Evolutionary conservation across 2,329 filamentous ascomycete genomes (phyloP).

Genomic region (Trichoderma arundinaceum): DNA sequence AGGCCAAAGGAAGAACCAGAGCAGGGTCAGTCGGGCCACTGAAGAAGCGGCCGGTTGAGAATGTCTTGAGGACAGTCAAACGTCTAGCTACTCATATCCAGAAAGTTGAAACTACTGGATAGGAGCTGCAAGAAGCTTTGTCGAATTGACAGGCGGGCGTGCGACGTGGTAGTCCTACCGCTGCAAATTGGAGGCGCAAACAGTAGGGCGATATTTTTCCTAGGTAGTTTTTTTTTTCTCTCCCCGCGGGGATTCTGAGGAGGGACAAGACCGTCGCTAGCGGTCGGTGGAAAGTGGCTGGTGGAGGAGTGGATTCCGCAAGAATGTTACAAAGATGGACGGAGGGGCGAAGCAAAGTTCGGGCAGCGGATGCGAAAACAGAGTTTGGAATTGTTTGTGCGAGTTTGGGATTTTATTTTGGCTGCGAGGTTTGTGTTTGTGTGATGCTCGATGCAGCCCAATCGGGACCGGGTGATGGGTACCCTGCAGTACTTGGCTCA

Average conservation of each 20-base stretch:
- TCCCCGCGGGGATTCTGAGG: slow-evolving; percentile 12
- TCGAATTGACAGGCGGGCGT: slow-evolving; percentile 11
- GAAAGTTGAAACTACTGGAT: not conserved
- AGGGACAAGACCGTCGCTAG: slow-evolving; percentile 1
- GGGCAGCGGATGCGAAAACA: slow-evolving; percentile 6
- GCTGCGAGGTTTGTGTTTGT: slow-evolving; percentile 27
- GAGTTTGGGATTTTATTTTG: slow-evolving; percentile 20
- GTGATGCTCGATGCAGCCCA: slow-evolving; percentile 24
- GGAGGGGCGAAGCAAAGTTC: not conserved
- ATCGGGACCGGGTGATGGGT: slow-evolving; percentile 12
- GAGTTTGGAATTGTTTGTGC: slow-evolving; percentile 23
- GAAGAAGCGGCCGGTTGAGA: slow-evolving; percentile 30
- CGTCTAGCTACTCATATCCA: slow-evolving; percentile 35
- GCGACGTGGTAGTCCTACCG: not conserved
- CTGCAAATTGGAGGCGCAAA: slow-evolving; percentile 9
- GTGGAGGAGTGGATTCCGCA: not conserved
- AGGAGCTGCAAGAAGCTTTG: slow-evolving; percentile 23
- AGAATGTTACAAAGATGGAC: not conserved
- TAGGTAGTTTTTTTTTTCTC: slow-evolving; percentile 1
- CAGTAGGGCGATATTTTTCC: slow-evolving; percentile 21
- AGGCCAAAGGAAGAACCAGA: slow-evolving; percentile 47
- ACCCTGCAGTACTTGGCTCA: slow-evolving; percentile 2
- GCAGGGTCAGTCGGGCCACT: slow-evolving; percentile 27
- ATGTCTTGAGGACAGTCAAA: slow-evolving; percentile 38
- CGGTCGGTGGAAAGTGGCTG: not conserved